Base-by-base conservation (phyloP, 2,329 filamentous ascomycete species). In the Curvularia hawaiiensis region DNA sequence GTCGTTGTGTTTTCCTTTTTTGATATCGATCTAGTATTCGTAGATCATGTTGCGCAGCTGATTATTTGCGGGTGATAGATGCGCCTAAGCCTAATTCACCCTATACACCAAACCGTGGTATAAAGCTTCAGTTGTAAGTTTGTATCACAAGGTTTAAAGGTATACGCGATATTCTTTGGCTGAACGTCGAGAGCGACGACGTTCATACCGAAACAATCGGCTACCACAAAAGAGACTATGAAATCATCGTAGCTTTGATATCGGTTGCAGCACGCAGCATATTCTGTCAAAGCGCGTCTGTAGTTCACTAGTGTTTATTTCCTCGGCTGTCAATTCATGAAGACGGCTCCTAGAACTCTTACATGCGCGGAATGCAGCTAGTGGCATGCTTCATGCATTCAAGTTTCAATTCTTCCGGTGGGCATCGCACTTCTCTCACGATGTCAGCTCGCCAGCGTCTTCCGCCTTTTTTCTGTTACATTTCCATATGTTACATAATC, bases 31-130 rank as follows among this genome's bases (percentile, higher is more conserved):
- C 6, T 7, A 28, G 8, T 45, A 18, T 12, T 41, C 11, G 20
- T 58, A 52, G 24, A 55, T 59, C 3, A 30, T 22, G 28, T 49
- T 52, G 20, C 48, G 56, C 16, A 55, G 26, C 26, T 26, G 26
- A 7, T 26, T 26, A 3, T 26, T 26, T 26, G 26, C 26, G 3
- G 26, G 26, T 7, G 4, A 26, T 26, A 26, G 4, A 26, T 3
- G 26, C 26, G 7, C 7, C 7, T 26, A 7, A 26, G 7, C 26
- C 7, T 4, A 26, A 4, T 26, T 7, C 26, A 26, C 7, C 7
- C 26, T 26, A 7, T 26, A 26, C 4, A 31, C 8, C 30, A 31
- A 31, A 31, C 4, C 30, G 10, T 5, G 30, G 10, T 10, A 10
- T 6, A 6, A 10, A 31, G 30, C 30, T 10, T 11, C 10, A 31